These are phyloP conservation scores for Begonia peltatifolia DNA, from an alignment of 306 rosid species.

Conservation along the genomic window DNA sequence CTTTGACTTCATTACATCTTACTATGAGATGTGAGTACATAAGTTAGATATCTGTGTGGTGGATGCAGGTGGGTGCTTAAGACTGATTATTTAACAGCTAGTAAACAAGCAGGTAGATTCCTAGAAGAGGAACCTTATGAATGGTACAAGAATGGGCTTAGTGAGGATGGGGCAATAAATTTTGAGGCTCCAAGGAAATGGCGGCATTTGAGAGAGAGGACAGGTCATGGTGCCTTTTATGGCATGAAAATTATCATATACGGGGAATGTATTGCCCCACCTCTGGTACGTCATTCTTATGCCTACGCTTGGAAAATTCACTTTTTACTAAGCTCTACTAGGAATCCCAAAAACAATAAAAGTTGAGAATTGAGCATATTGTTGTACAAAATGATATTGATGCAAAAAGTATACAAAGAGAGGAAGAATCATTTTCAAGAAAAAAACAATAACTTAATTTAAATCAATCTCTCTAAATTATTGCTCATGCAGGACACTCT, in stretches of 20 bases:
- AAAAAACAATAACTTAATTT: no score
- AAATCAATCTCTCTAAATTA: no score
- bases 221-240: conserved; percentile 75
- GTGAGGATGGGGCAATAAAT: conserved; percentile 72
- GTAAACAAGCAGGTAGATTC: conserved; percentile 50
- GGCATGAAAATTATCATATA: conserved; percentile 66
- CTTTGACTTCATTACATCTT: no score
- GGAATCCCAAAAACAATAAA: no score
- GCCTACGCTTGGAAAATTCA: no score
- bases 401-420: no score
- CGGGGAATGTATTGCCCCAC: conserved; percentile 75
- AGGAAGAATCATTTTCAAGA: no score
- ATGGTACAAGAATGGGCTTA: conserved; percentile 72
- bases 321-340: no score
- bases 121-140: conserved; percentile 74
- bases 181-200: conserved; percentile 97
- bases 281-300: conserved; percentile 43
- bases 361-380: no score
- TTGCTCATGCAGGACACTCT: conserved; percentile 59
- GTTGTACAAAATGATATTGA: no score
- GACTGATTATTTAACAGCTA: conserved; percentile 64
- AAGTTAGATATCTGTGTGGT: not conserved
- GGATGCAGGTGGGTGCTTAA: conserved; percentile 87
- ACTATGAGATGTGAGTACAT: no score
- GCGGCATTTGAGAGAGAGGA: conserved; percentile 69